Evolutionary conservation across 805 yeast species (phyloP).

Genomic region (Spathaspora hagerdaliae): DNA sequence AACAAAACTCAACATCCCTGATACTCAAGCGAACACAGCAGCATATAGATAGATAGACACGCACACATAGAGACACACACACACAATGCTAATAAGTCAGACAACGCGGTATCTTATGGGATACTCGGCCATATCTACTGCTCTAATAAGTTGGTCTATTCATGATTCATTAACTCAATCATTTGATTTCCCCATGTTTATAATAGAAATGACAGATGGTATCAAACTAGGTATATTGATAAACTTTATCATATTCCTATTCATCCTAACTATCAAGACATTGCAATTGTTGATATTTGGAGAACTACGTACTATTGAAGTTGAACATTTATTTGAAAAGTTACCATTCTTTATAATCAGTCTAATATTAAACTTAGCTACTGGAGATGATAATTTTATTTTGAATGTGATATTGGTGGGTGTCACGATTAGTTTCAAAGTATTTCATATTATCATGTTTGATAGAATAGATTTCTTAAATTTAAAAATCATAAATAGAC

Average conservation of each 20-base stretch:
- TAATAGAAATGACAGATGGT: slow-evolving; percentile 29
- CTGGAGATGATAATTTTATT: slow-evolving; percentile 60
- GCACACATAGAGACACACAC: too few species aligned
- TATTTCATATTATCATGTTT: slow-evolving; percentile 71
- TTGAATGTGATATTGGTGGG: slow-evolving; percentile 39
- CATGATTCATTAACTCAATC: slow-evolving; percentile 17
- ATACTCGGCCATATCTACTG: slow-evolving; percentile 14
- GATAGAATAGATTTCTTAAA: slow-evolving; percentile 46
- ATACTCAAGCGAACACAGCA: too few species aligned
- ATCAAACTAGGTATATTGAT: slow-evolving; percentile 23
- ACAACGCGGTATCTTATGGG: slow-evolving; percentile 6
- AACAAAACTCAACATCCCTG: too few species aligned
- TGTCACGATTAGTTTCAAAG: slow-evolving; percentile 41
- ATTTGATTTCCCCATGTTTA: slow-evolving; percentile 18
- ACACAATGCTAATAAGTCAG: not conserved
- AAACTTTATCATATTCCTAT: slow-evolving; percentile 20
- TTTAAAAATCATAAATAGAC: slow-evolving; percentile 23
- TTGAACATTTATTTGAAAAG: slow-evolving; percentile 52
- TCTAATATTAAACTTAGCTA: slow-evolving; percentile 62
- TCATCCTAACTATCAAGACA: slow-evolving; percentile 28
- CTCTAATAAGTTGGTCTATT: slow-evolving; percentile 13
- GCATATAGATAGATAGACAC: too few species aligned
- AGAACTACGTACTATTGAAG: slow-evolving; percentile 66
- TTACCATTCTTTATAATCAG: slow-evolving; percentile 33
- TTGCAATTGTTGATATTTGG: slow-evolving; percentile 64